Conservation (phyloP, 306 rosid species). For the Alnus rubra region DNA sequence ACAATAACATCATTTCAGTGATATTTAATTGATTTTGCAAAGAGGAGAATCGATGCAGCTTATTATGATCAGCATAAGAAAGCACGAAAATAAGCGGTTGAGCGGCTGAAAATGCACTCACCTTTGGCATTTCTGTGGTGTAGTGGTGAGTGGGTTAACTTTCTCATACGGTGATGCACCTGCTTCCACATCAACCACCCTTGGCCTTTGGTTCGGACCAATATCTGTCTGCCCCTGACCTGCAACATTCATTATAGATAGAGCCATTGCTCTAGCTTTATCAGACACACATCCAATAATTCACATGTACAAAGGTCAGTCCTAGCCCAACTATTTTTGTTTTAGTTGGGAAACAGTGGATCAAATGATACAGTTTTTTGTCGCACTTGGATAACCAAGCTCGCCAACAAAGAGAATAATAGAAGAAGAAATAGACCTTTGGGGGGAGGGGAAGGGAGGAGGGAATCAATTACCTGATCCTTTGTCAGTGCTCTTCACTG, state of each 20-base stretch:
- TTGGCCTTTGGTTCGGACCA: slow-evolving; percentile 46
- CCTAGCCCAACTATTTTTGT: slow-evolving; percentile 21
- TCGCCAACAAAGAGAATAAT: slow-evolving; percentile 56
- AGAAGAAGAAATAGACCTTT: slow-evolving; percentile 33
- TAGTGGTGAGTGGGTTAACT: slow-evolving; percentile 19
- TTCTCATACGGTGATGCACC: too few relatives aligned
- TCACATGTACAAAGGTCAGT: slow-evolving; percentile 37
- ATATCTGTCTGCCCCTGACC: slow-evolving; percentile 49
- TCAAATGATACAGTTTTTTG: slow-evolving; percentile 42
- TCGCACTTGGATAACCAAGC: slow-evolving; percentile 39
- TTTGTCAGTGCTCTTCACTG: slow-evolving; percentile 92
- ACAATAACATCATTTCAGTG: background rate
- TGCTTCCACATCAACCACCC: slow-evolving; percentile 32
- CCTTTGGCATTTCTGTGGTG: slow-evolving; percentile 35
- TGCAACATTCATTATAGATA: slow-evolving; percentile 39
- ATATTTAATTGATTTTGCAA: background rate
- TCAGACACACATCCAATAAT: slow-evolving; percentile 56
- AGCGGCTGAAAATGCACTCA: slow-evolving; percentile 19
- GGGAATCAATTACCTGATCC: slow-evolving; percentile 62
- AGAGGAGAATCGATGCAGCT: background rate
- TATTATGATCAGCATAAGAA: background rate
- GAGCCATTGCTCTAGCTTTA: slow-evolving; percentile 47
- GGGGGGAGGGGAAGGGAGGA: background rate
- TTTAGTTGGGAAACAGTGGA: slow-evolving; percentile 32
- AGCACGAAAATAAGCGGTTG: background rate